A percentile compares a stretch with the other conserved stretches of the same genome.
phyloP scores from a whole-genome alignment of 2,329 filamentous ascomycete genomes.

The Sporothrix schenckii region DNA sequence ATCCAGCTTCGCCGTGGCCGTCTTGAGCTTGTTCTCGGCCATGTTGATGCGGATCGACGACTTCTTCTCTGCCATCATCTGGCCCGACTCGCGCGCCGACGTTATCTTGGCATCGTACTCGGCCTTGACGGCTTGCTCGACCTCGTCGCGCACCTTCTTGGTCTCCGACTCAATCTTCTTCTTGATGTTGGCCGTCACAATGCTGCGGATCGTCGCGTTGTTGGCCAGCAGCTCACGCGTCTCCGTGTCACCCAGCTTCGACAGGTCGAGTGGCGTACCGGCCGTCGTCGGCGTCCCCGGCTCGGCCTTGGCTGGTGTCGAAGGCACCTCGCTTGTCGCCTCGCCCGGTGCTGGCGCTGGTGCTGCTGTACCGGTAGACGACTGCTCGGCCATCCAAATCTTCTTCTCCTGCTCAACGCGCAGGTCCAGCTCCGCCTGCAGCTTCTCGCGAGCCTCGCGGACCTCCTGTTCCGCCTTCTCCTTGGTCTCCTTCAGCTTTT shows the following conservation, averaged over 20 bases:
- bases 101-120: constrained; percentile 58
- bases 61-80: constrained; percentile 75
- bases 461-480: constrained; percentile 55
- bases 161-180: constrained; percentile 69
- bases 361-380: constrained; percentile 19
- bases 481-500: constrained; percentile 69
- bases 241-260: constrained; percentile 57
- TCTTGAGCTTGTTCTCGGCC: constrained; percentile 68
- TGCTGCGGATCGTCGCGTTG: constrained; percentile 61
- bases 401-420: constrained; percentile 65
- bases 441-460: constrained; percentile 56
- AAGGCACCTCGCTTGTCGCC: not conserved
- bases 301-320: constrained; percentile 30
- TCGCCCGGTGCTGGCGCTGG: not conserved
- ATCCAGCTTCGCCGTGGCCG: constrained; percentile 70
- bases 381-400: constrained; percentile 62
- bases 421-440: constrained; percentile 51
- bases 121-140: constrained; percentile 50
- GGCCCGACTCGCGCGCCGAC: constrained; percentile 63
- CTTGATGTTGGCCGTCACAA: constrained; percentile 65
- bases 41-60: constrained; percentile 75
- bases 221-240: constrained; percentile 60
- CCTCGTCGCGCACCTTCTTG: constrained; percentile 61
- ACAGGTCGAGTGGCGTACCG: constrained; percentile 46
- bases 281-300: constrained; percentile 42